phyloP scores from a whole-genome alignment of 2,329 filamentous ascomycete species.

The Fusarium luffae region DNA sequence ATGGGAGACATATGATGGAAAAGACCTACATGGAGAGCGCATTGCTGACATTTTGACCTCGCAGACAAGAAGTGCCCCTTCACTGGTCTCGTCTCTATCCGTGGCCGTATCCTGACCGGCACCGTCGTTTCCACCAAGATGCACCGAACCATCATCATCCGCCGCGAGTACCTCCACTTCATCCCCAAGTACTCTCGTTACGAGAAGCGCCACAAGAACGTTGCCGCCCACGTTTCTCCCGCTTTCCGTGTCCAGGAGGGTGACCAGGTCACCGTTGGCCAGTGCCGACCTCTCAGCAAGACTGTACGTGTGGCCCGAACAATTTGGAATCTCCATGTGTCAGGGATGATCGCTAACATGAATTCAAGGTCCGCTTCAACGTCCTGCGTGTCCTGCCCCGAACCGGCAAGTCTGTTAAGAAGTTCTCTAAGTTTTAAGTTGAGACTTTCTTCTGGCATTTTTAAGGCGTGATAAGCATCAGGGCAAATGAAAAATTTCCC shows the following conservation, averaged over 20 bases:
- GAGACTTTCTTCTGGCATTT: slow-evolving; percentile 63
- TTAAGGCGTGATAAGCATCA: slow-evolving; percentile 65
- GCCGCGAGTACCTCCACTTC: slow-evolving; percentile 99
- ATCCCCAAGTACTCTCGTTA: slow-evolving; percentile 99
- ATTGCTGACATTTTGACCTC: slow-evolving; percentile 43
- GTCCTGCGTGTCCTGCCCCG: slow-evolving; percentile 97
- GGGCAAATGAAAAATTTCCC: slow-evolving; percentile 51
- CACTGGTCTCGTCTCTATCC: slow-evolving; percentile 98
- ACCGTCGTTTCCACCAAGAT: slow-evolving; percentile 99
- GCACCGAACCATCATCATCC: slow-evolving; percentile 99
- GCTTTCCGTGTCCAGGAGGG: slow-evolving; percentile 99
- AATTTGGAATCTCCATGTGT: not conserved
- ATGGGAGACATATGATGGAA: not conserved
- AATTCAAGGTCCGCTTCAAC: slow-evolving; percentile 92
- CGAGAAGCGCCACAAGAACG: slow-evolving; percentile 99
- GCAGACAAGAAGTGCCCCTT: slow-evolving; percentile 99
- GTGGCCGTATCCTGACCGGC: slow-evolving; percentile 99
- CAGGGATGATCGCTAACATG: slow-evolving; percentile 39
- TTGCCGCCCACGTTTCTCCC: slow-evolving; percentile 97
- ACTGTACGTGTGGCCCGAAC: slow-evolving; percentile 76
- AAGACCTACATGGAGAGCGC: slow-evolving; percentile 6
- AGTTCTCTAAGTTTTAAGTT: slow-evolving; percentile 97
- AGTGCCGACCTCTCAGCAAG: slow-evolving; percentile 99
- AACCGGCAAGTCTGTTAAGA: slow-evolving; percentile 97
- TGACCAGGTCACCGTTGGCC: slow-evolving; percentile 99